A percentile compares a stretch with the other conserved stretches of the same genome.
phyloP scores from a whole-genome alignment of 116 monocot genomes.

The Iris pallida region DNA sequence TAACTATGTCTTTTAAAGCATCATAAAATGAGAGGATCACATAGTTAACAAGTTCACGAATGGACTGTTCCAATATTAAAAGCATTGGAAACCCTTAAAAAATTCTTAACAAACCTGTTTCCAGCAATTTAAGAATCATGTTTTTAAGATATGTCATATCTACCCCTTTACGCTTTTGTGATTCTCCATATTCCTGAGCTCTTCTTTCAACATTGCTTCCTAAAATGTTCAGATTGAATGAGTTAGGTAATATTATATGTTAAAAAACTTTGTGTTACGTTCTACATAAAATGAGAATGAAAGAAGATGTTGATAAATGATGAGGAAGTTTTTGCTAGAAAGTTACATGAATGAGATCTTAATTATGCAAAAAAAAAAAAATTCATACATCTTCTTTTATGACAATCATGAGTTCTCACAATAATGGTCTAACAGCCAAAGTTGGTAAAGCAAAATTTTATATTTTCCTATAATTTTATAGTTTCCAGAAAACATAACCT shows the following conservation, averaged over 20 bases:
- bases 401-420: no score
- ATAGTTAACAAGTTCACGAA: background rate
- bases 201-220: conserved; percentile 91
- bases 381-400: no score
- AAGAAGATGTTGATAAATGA: no score
- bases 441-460: no score
- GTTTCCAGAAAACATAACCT: background rate
- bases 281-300: no score
- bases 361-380: no score
- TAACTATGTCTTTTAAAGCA: background rate
- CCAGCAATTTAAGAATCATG: conserved; percentile 89
- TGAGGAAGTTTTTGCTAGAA: no score
- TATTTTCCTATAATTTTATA: background rate
- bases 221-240: no score
- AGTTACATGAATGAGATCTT: no score
- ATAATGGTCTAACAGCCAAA: no score
- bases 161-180: conserved; percentile 86
- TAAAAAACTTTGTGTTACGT: no score
- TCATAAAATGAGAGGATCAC: background rate
- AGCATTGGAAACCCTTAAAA: background rate
- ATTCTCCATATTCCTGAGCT: conserved; percentile 81
- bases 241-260: no score
- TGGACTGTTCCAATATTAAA: background rate
- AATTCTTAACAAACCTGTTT: conserved; percentile 58
- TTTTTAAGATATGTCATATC: conserved; percentile 99